Evolutionary conservation across 768 basidiomycete genomes (phyloP).

Genomic region (Rhodotorula diobovata): DNA sequence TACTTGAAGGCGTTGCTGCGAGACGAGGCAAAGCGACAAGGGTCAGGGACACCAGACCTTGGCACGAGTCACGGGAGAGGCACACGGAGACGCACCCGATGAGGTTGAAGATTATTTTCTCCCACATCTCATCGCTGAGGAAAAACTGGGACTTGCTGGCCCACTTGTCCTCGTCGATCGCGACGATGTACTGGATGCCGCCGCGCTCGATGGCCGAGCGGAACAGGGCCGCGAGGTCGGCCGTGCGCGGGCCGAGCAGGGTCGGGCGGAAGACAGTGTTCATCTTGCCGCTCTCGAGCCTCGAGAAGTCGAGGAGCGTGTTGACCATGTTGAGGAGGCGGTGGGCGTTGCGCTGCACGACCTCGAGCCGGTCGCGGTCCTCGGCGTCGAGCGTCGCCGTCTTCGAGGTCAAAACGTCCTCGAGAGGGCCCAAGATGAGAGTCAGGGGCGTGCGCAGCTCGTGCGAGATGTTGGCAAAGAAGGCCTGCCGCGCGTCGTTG

Average conservation of each 20-base stretch:
- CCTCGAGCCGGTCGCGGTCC: conserved; percentile 10
- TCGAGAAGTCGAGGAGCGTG: conserved; percentile 30
- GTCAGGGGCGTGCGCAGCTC: conserved; percentile 31
- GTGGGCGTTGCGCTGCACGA: conserved; percentile 21
- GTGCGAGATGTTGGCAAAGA: conserved; percentile 17
- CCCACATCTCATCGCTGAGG: conserved; percentile 21
- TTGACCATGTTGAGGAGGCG: conserved; percentile 38
- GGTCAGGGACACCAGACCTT: background rate
- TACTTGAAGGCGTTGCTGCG: conserved; percentile 34
- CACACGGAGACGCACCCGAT: background rate
- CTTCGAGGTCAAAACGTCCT: conserved; percentile 18
- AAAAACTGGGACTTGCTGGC: conserved; percentile 6
- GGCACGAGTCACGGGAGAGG: no score
- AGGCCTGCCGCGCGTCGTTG: conserved; percentile 18
- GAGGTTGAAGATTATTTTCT: conserved; percentile 19
- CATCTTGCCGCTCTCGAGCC: conserved; percentile 30
- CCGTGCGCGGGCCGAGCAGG: conserved; percentile 5
- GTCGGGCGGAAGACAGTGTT: conserved; percentile 10
- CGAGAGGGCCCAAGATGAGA: conserved; percentile 30
- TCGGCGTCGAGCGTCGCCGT: background rate
- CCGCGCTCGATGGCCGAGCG: conserved; percentile 26
- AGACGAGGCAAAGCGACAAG: background rate
- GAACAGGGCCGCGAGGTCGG: conserved; percentile 27
- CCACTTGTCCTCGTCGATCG: conserved; percentile 12
- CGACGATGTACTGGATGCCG: conserved; percentile 14